Base-by-base conservation (phyloP, 2,329 filamentous ascomycete genomes). In the Botrytis cinerea region DNA sequence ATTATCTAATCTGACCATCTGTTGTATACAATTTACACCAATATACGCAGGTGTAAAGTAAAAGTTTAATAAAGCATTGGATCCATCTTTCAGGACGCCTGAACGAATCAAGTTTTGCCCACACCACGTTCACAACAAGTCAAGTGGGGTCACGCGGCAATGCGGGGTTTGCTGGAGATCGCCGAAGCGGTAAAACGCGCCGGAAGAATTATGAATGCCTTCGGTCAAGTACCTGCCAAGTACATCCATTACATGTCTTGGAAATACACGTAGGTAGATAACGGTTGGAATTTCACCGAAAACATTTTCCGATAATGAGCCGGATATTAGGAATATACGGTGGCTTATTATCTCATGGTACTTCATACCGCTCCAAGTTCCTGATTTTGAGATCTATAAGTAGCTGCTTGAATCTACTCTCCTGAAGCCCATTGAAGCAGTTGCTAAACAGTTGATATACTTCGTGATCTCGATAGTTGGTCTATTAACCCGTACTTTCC, bases 171-270 rank as follows among this genome's bases (percentile, higher is more conserved):
- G 40, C 16, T 43, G 8, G 8, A 62, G 38, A 28, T 43, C 2
- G 16, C 43, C 43, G 40, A 22, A 18, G 40, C 8, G 61, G 40
- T 46, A 46, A 32, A 46, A 64, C 43, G 28, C 8, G 6, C n/a
- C 61, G 40, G 61, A 64, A 64, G 28, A 64, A 64, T 32, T 64
- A 64, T 45, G 16, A 45, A 43, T 43, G 25, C 38, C n/a, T 63
- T 43, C n/a, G n/a, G 2, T 16, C 8, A 43, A 63, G 61, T 45
- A 32, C n/a, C n/a, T 57, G 51, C n/a, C n/a, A 57, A 57, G 51
- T 18, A 57, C 28, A 57, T 18, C 51, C 14, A 28, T 18, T 4
- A 2, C 51, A 57, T 28, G 51, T 32, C n/a, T 28, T 28, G 51
- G n/a, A 57, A 18, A 57, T n/a, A 18, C 32, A n/a, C 20, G 28